Evolutionary conservation across 1,284 basidiomycete species (phyloP).

Genomic region (Ustanciosporium gigantosporum): DNA sequence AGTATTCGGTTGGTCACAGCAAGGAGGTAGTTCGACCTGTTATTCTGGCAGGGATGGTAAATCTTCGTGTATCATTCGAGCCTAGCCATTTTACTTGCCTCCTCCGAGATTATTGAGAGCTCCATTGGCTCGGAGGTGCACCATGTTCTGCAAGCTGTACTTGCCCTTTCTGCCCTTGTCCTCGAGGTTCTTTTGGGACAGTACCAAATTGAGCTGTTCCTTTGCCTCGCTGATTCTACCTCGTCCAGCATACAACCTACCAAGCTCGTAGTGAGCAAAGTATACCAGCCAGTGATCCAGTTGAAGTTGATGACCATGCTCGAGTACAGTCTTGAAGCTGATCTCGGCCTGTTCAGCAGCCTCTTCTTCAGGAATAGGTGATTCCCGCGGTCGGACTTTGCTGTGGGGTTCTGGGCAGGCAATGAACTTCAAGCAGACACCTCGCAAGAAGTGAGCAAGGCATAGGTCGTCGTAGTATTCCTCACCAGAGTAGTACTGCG

Average conservation of each 20-base stretch:
- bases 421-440: constrained; percentile 55
- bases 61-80: too few species aligned
- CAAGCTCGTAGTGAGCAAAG: constrained; percentile 60
- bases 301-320: constrained; percentile 39
- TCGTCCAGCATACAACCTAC: constrained; percentile 45
- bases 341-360: constrained; percentile 52
- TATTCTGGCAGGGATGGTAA: too few species aligned
- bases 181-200: constrained; percentile 52
- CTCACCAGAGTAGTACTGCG: constrained; percentile 35
- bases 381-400: constrained; percentile 33
- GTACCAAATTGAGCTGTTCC: constrained; percentile 47
- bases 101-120: constrained; percentile 37
- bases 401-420: constrained; percentile 57
- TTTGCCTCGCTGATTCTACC: constrained; percentile 36
- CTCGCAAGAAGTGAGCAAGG: constrained; percentile 57
- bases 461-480: constrained; percentile 56
- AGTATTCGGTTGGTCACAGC: too few species aligned
- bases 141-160: constrained; percentile 60
- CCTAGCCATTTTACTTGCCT: too few species aligned
- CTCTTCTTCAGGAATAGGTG: constrained; percentile 45
- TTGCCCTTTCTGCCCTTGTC: constrained; percentile 56
- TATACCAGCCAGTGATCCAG: constrained; percentile 59
- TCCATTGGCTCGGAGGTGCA: constrained; percentile 52
- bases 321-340: constrained; percentile 47
- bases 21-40: too few species aligned